Base-by-base conservation (phyloP, 1,139 yeast genomes). In the Hyphopichia buzzinii region DNA sequence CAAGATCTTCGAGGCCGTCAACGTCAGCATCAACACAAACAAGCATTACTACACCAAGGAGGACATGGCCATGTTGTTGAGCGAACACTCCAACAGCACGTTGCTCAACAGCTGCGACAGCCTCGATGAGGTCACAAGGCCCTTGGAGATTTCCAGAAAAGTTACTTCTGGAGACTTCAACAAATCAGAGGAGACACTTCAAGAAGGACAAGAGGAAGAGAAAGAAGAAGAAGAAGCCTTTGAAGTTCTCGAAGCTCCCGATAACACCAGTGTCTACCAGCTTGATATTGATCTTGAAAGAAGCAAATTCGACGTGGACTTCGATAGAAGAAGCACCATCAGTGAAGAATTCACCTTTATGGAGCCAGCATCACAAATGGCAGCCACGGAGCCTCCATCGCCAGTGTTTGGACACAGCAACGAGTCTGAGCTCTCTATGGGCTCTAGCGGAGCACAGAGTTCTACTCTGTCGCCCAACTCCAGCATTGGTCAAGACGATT, bases 1-100 rank as follows among this genome's bases (percentile, higher is more conserved):
- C 26, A 59, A 62, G 55, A 60, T 68, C 14, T 59, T 62, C 38
- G 69, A 64, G 39, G 64, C 68, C 2, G 55, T 62, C 16, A 51
- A 55, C 32, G 42, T 54, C 31, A 44, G 44, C 26, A 36, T 54
- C 16, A 47, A 48, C 19, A 40, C 52, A 12, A 57, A 50, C 17
- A 62, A 63, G 42, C 31, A 43, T 15, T 67, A 56, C 52, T 68
- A 68, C 49, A 54, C 65, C 3, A 49, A 52, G 16, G 61, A 63
- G 28, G 73, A 68, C 38, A 43, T 69, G 8, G 52, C 56, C 17
- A 42, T 57, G 36, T 46, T 67, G 38, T 43, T 49, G 14, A 46
- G 47, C 29, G 46, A 42, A 22, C 41, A 46, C 15, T 59, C 69
- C 6, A 49, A 45, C 28, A 39, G 45, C 16, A 65, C 72, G 0